Conservation (phyloP, 2,329 filamentous ascomycete species). For the Alternaria gansuensis region DNA sequence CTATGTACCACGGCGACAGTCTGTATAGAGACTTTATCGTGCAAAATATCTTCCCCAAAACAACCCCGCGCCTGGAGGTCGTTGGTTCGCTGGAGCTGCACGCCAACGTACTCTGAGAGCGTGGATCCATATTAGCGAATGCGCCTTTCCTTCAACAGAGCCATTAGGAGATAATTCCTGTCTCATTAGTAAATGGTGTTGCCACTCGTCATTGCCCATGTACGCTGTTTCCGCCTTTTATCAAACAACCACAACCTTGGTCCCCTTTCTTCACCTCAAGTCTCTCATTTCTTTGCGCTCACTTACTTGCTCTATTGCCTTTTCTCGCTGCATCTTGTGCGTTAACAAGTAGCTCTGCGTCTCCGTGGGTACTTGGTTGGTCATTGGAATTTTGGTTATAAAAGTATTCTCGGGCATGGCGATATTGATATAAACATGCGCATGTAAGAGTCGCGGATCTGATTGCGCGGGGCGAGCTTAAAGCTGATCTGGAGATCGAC, state of each 20-base stretch:
- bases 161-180: no score
- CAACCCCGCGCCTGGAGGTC: not conserved
- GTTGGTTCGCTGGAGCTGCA: not conserved
- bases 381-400: not conserved
- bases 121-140: not conserved
- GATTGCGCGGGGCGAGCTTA: slow-evolving; percentile 54
- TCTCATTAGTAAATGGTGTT: not conserved
- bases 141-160: not conserved
- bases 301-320: slow-evolving; percentile 56
- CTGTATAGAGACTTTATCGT: not conserved
- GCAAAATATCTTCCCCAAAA: not conserved
- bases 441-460: slow-evolving; percentile 56
- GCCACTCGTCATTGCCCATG: not conserved
- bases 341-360: slow-evolving; percentile 63
- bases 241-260: slow-evolving; percentile 25
- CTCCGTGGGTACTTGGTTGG: slow-evolving; percentile 53
- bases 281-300: slow-evolving; percentile 55
- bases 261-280: slow-evolving; percentile 44
- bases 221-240: not conserved
- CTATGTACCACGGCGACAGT: not conserved
- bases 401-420: not conserved
- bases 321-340: slow-evolving; percentile 59
- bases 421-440: slow-evolving; percentile 48
- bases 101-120: not conserved
- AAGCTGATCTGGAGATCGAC: slow-evolving; percentile 75